A percentile compares a stretch with the other conserved stretches of the same genome.
These are phyloP conservation scores for Colletotrichum gigasporum DNA, from an alignment of 2,329 filamentous ascomycete genomes.

Conservation along the genomic window DNA sequence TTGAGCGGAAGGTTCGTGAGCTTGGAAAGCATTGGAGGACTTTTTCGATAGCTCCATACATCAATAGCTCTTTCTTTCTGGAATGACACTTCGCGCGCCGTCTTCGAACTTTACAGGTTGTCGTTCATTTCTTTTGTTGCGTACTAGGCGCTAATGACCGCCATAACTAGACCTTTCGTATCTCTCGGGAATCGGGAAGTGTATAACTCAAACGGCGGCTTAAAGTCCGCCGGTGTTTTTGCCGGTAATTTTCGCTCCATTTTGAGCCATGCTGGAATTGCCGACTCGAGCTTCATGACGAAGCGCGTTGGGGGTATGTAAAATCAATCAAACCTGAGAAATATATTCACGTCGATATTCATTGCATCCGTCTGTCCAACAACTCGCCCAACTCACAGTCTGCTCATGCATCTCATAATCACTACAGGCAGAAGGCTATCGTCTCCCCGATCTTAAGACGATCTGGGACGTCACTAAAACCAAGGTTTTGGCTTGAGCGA, in stretches of 20 bases:
- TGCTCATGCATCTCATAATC: no score
- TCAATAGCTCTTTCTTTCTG: no score
- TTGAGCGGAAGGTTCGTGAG: no score
- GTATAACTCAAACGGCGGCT: constrained; percentile 24
- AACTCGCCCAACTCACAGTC: no score
- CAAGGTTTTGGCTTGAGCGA: neutral
- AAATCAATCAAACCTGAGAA: neutral
- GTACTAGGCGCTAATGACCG: constrained; percentile 30
- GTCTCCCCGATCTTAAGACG: neutral
- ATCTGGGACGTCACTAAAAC: neutral
- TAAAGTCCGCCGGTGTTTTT: neutral
- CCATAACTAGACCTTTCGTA: constrained; percentile 25
- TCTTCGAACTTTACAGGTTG: no score
- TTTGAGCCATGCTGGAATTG: neutral
- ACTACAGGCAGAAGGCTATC: no score
- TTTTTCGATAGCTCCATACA: no score
- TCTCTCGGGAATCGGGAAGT: constrained; percentile 26
- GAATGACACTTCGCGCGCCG: no score
- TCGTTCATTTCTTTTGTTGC: neutral
- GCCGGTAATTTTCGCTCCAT: neutral
- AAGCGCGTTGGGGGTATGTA: neutral
- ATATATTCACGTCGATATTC: no score
- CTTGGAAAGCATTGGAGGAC: no score
- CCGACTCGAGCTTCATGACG: constrained; percentile 7
- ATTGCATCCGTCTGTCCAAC: no score